Percentiles rank a stretch among this genome's conserved stretches.
Conservation (phyloP, 805 yeast species). For the Myxozyma melibiosi region DNA sequence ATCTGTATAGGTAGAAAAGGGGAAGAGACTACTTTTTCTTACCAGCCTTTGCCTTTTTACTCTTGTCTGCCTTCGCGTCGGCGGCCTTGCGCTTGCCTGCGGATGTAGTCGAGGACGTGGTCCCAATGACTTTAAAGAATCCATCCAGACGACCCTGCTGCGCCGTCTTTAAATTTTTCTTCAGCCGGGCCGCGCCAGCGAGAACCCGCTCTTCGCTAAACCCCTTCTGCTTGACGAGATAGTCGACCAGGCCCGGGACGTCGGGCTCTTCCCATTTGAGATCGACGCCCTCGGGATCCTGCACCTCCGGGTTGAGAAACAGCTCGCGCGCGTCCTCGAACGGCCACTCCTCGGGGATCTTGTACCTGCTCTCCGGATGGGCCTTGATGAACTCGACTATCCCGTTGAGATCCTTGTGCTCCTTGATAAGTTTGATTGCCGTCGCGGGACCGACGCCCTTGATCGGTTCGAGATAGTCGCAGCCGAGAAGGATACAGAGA, state of each 20-base stretch:
- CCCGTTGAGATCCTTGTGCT: constrained; percentile 78
- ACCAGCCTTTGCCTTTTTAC: constrained; percentile 29
- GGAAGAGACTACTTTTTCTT: constrained; percentile 8
- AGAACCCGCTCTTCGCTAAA: constrained; percentile 90
- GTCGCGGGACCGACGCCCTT: constrained; percentile 96
- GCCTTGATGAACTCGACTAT: constrained; percentile 59
- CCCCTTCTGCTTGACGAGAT: constrained; percentile 83
- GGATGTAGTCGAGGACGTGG: constrained; percentile 41
- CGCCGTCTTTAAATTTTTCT: constrained; percentile 79
- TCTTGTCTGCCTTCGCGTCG: constrained; percentile 31
- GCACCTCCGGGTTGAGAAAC: constrained; percentile 80
- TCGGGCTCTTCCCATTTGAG: constrained; percentile 91
- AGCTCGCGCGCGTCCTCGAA: constrained; percentile 82
- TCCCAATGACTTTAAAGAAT: constrained; percentile 71
- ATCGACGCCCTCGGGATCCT: constrained; percentile 59
- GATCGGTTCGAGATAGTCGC: constrained; percentile 96
- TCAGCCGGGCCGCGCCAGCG: constrained; percentile 81
- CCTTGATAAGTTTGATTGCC: constrained; percentile 83
- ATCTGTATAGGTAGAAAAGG: not conserved
- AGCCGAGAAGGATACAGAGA: constrained; percentile 88
- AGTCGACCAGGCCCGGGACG: constrained; percentile 77
- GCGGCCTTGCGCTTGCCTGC: constrained; percentile 42
- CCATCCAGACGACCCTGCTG: constrained; percentile 82
- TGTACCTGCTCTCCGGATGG: constrained; percentile 61
- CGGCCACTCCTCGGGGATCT: constrained; percentile 95